A percentile compares a stretch with the other conserved stretches of the same genome.
These are phyloP conservation scores for Yamadazyma siamensis DNA, from an alignment of 1,139 yeast genomes.

Conservation along the genomic window DNA sequence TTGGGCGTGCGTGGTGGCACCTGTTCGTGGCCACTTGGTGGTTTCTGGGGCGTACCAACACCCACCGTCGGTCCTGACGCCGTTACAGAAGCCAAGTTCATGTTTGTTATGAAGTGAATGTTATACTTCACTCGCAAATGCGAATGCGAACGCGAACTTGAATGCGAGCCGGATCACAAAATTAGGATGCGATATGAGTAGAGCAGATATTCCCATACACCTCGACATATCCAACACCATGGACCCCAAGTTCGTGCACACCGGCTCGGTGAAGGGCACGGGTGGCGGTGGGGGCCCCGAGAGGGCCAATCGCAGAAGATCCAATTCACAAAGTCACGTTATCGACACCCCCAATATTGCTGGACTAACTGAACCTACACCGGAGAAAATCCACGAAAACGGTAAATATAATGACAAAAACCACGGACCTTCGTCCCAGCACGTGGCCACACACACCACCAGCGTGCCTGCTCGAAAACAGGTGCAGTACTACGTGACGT, in stretches of 20 bases:
- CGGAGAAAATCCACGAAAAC: conserved; percentile 1
- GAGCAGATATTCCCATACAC: conserved; percentile 18
- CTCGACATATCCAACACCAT: conserved; percentile 11
- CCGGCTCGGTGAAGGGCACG: background rate
- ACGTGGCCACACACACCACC: too few relatives aligned
- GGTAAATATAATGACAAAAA: conserved; percentile 1
- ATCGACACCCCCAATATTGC: conserved; percentile 11
- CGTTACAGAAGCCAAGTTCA: background rate
- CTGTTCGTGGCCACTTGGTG: too few relatives aligned
- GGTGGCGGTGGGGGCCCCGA: conserved; percentile 2
- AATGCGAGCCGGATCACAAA: too few relatives aligned
- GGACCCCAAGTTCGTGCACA: background rate
- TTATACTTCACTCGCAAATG: too few relatives aligned
- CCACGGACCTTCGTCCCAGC: background rate
- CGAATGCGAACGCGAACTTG: too few relatives aligned
- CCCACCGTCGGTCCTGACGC: too few relatives aligned
- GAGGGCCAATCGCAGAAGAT: conserved; percentile 20
- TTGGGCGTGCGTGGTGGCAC: too few relatives aligned
- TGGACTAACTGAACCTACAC: conserved; percentile 1
- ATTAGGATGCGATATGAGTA: too few relatives aligned
- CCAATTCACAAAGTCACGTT: conserved; percentile 30
- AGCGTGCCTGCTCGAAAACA: conserved; percentile 19
- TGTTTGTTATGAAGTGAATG: background rate
- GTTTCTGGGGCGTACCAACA: too few relatives aligned
- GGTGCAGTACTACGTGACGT: conserved; percentile 54